These are phyloP conservation scores for Lachancea cidri DNA, from an alignment of 805 yeast genomes.

Conservation along the genomic window DNA sequence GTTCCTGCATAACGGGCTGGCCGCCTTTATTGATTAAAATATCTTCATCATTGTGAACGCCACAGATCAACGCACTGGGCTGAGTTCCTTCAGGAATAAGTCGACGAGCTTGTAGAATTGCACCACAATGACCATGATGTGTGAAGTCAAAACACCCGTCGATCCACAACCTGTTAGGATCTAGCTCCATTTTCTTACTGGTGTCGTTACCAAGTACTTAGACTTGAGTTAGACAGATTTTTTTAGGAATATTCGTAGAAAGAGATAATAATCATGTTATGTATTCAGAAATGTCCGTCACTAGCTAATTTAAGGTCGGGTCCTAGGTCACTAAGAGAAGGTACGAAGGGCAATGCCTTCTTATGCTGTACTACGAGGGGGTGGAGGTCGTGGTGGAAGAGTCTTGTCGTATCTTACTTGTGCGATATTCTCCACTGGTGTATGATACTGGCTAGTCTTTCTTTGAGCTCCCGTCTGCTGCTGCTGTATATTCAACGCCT, in stretches of 20 bases:
- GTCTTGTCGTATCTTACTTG: neutral
- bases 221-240: too few relatives aligned
- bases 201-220: too few relatives aligned
- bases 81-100: constrained; percentile 61
- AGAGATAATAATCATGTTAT: too few relatives aligned
- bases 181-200: constrained; percentile 4
- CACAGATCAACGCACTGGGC: constrained; percentile 33
- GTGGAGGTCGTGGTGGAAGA: neutral
- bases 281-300: too few relatives aligned
- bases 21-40: constrained; percentile 85
- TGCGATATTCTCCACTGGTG: too few relatives aligned
- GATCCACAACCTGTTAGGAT: constrained; percentile 64
- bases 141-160: constrained; percentile 98
- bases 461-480: too few relatives aligned
- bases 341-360: too few relatives aligned
- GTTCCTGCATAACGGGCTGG: constrained; percentile 83
- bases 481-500: neutral
- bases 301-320: too few relatives aligned
- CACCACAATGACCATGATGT: constrained; percentile 98
- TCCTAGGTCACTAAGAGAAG: too few relatives aligned
- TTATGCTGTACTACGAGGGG: neutral
- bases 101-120: constrained; percentile 87
- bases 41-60: constrained; percentile 90
- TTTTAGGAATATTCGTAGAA: too few relatives aligned
- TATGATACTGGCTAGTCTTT: too few relatives aligned